These are phyloP conservation scores for Candida sanyaensis DNA, from an alignment of 1,139 yeast genomes.

Conservation along the genomic window DNA sequence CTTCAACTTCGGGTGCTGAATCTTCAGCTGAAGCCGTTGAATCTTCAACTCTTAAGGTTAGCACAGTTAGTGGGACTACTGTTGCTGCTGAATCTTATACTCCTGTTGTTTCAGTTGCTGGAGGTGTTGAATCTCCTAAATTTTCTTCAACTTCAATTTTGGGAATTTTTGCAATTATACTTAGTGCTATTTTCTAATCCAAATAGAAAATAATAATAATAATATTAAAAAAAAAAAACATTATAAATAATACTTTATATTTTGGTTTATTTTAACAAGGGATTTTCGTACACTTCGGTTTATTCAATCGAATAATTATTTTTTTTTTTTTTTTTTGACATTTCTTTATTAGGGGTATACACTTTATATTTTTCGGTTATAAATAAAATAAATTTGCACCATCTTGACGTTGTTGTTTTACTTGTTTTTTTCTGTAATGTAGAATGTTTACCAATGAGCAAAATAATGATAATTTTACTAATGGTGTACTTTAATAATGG, in stretches of 20 bases:
- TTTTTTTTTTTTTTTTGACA: not conserved
- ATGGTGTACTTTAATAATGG: no score
- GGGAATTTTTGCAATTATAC: conserved; percentile 7
- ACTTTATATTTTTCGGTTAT: no score
- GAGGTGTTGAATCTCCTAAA: conserved; percentile 21
- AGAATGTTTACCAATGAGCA: no score
- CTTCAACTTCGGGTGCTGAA: conserved; percentile 18
- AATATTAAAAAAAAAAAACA: no score
- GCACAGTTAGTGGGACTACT: conserved; percentile 17
- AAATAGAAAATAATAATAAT: not conserved
- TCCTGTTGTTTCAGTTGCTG: conserved; percentile 16
- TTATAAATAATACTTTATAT: not conserved
- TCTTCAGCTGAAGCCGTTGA: conserved; percentile 19
- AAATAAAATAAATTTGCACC: no score
- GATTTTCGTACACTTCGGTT: not conserved
- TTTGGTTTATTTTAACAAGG: not conserved
- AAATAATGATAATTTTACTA: no score
- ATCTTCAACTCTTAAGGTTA: conserved; percentile 16
- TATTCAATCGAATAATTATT: not conserved
- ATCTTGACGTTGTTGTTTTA: no score
- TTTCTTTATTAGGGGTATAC: not conserved
- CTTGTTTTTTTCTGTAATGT: no score
- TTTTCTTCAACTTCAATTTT: conserved; percentile 9
- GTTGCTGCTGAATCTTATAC: conserved; percentile 6
- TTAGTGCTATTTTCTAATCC: conserved; percentile 4